Conservation (phyloP, 331 rosid genomes). For the Stylosanthes scabra region DNA sequence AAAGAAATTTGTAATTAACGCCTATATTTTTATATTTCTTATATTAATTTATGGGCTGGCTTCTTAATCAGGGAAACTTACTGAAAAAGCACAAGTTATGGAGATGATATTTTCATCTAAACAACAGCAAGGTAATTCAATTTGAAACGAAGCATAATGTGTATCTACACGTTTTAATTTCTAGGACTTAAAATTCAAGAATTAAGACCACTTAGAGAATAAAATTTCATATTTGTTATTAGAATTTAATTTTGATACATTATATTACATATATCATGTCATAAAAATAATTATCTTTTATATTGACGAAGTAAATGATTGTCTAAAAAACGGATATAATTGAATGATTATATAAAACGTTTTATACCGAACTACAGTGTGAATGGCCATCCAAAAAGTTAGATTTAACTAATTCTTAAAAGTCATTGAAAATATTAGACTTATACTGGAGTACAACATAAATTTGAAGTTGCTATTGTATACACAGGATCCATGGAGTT, state of each 20-base stretch:
- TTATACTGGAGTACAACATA: not conserved
- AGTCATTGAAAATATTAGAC: no score
- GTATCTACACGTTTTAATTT: no score
- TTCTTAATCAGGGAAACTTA: slow-evolving; percentile 34
- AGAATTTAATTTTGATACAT: not conserved
- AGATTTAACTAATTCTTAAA: not conserved
- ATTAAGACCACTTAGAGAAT: no score
- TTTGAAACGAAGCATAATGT: not conserved
- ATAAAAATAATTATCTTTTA: no score
- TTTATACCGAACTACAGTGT: no score
- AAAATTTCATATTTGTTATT: no score
- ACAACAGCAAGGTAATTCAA: slow-evolving; percentile 51
- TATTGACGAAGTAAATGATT: no score
- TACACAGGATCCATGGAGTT: slow-evolving; percentile 58
- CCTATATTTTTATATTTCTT: not conserved
- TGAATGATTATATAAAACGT: no score
- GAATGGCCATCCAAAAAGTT: not conserved
- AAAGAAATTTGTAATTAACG: slow-evolving; percentile 32
- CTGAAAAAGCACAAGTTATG: slow-evolving; percentile 47
- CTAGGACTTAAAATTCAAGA: no score
- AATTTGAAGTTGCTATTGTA: not conserved
- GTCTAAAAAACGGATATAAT: no score
- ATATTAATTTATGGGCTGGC: slow-evolving; percentile 11
- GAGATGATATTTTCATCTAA: slow-evolving; percentile 41
- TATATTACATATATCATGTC: no score